A percentile compares a stretch with the other conserved stretches of the same genome.
These are phyloP conservation scores for Ceratocystis cacaofunesta DNA, from an alignment of 2,329 filamentous ascomycete species.

Conservation along the genomic window DNA sequence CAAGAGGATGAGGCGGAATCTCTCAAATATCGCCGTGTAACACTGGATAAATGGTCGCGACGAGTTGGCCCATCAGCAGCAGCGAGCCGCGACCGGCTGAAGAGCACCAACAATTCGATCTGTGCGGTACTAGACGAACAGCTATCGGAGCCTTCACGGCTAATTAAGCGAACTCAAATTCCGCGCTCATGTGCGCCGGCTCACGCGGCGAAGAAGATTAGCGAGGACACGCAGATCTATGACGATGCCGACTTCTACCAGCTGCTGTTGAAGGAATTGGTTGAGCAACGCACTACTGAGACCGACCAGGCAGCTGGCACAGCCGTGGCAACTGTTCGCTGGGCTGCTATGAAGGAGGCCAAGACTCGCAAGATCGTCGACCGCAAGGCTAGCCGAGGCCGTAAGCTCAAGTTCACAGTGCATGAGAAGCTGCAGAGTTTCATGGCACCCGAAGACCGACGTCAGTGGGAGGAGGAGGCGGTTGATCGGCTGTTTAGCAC, in stretches of 20 bases:
- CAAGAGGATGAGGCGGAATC: conserved; percentile 46
- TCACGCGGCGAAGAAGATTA: conserved; percentile 44
- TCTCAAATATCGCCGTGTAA: conserved; percentile 47
- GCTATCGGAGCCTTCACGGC: conserved; percentile 48
- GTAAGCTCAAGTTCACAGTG: conserved; percentile 86
- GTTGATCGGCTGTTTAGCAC: conserved; percentile 65
- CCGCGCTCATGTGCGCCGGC: conserved; percentile 64
- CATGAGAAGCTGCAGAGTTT: conserved; percentile 98
- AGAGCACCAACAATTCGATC: conserved; percentile 36
- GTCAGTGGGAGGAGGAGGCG: conserved; percentile 65
- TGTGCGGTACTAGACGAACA: conserved; percentile 55
- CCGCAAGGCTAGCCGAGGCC: conserved; percentile 84
- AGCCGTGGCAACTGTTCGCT: conserved; percentile 45
- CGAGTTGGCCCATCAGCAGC: conserved; percentile 43
- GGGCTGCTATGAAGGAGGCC: conserved; percentile 54
- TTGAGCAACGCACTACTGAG: conserved; percentile 72
- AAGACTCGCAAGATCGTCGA: conserved; percentile 77
- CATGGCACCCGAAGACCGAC: conserved; percentile 79
- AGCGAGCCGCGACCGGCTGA: conserved; percentile 20
- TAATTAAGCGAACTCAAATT: conserved; percentile 52
- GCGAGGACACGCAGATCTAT: conserved; percentile 53
- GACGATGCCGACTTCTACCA: conserved; percentile 95
- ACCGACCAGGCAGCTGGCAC: conserved; percentile 38
- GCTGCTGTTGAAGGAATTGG: conserved; percentile 76
- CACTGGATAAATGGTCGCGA: conserved; percentile 79